Evolutionary conservation across 495 filamentous ascomycete species (phyloP).

Genomic region (Penicillium nucicola): DNA sequence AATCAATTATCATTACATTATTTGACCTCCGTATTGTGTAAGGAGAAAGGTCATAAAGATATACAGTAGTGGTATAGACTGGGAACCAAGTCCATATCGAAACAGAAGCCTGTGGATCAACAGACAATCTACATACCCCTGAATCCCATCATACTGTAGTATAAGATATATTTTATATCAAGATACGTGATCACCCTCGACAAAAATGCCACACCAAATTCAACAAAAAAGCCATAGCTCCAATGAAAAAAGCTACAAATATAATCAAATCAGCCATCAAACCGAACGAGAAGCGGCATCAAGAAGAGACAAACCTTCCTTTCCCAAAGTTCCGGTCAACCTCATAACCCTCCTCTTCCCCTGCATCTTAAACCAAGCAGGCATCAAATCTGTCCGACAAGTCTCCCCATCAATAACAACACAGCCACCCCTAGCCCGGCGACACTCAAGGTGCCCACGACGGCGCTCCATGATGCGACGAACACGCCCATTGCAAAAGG

Average conservation of each 20-base stretch:
- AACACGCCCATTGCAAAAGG: constrained; percentile 41
- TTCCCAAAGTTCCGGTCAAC: constrained; percentile 4
- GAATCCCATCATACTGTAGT: no score
- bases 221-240: not conserved
- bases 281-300: not conserved
- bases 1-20: no score
- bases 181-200: no score
- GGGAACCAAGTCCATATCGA: no score
- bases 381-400: constrained; percentile 31
- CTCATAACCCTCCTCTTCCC: constrained; percentile 12
- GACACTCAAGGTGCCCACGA: constrained; percentile 41
- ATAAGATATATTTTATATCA: no score
- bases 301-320: constrained; percentile 28
- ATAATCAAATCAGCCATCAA: not conserved
- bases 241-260: not conserved
- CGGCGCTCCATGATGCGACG: constrained; percentile 42
- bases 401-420: constrained; percentile 33
- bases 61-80: no score
- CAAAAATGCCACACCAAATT: not conserved
- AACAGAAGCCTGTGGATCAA: no score
- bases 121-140: no score
- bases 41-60: no score
- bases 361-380: constrained; percentile 32
- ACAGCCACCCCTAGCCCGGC: constrained; percentile 26
- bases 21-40: no score